A percentile compares a stretch with the other conserved stretches of the same genome.
Evolutionary conservation across 2,329 filamentous ascomycete genomes (phyloP).

Genomic region (Talaromyces islandicus): DNA sequence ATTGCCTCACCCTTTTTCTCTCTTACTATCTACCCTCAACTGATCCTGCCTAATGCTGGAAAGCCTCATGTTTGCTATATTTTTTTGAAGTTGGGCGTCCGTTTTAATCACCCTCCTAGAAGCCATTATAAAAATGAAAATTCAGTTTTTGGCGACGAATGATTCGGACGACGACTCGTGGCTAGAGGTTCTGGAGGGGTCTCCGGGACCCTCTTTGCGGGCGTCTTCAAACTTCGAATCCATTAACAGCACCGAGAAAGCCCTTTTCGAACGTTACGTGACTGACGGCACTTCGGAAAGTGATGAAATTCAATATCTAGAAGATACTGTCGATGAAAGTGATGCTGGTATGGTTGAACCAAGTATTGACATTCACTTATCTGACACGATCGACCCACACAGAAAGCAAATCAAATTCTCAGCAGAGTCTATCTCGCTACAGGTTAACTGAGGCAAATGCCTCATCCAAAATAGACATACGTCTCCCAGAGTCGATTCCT

Average conservation of each 20-base stretch:
- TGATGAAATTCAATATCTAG: not conserved
- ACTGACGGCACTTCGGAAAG: not conserved
- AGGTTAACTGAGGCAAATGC: not conserved
- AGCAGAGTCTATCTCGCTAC: not conserved
- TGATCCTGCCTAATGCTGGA: not conserved
- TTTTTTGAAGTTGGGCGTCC: not conserved
- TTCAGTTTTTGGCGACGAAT: not conserved
- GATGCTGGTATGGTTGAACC: not conserved
- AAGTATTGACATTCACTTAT: not conserved
- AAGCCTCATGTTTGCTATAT: not conserved
- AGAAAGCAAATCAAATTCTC: not conserved
- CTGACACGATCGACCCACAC: not conserved
- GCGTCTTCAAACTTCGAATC: not conserved
- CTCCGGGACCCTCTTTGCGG: slow-evolving; percentile 2
- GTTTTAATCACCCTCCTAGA: not conserved
- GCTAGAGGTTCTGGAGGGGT: slow-evolving; percentile 4
- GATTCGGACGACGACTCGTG: slow-evolving; percentile 4
- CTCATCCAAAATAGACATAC: not conserved
- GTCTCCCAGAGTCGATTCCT: not conserved
- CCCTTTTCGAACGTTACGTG: not conserved
- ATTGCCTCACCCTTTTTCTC: not conserved
- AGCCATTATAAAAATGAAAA: not conserved
- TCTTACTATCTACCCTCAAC: not conserved
- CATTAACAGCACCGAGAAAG: not conserved
- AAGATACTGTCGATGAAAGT: not conserved